Base-by-base conservation (phyloP, 2,329 filamentous ascomycete species). In the Clonostachys byssicola region DNA sequence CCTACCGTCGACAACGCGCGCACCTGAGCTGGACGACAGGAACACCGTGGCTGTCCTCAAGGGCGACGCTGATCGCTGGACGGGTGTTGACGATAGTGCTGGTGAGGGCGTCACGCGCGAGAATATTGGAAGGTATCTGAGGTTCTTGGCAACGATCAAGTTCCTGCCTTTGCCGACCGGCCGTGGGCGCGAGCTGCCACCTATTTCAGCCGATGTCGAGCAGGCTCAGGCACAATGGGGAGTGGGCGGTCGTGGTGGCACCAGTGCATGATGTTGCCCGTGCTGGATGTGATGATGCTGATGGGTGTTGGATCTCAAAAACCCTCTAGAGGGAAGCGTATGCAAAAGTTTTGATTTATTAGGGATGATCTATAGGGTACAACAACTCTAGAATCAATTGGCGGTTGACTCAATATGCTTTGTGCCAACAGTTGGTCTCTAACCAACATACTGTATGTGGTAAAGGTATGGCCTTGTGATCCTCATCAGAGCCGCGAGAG, bases 11-110 rank as follows among this genome's bases (percentile, higher is more conserved):
- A 81, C 83, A 52, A 88, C 85, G 34, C 81, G 81, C 49, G 85
- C 86, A 1, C 85, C 85, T 0, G 85, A 87, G 58, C 72, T 90
- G n/a, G 81, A 86, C 50, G 86, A 62, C 23, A 41, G 57, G 8
- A 89, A 94, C 57, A 80, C 88, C 0, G 74, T 78, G 1, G 68
- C 72, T 1, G 78, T 83, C 1, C 72, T 94, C 36, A 78, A 77
- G 59, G 74, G 74, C 3, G 86, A 92, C 55, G 73, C 73, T 1
- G 71, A 75, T 45, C 60, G 75, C 74, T 76, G 77, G 78, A 76
- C 81, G 1, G 76, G 75, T 3, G 61, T 78, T 40, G 80, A 84
- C 51, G 75, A 74, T 49, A 79, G 76, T 44, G 66, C 67, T 0
- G 60, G 81, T 5, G 49, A 64, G 14, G 61, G 60, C 40, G 54